Evolutionary conservation across 1,139 yeast species (phyloP).

Genomic region (Arxiozyma slooffiae): DNA sequence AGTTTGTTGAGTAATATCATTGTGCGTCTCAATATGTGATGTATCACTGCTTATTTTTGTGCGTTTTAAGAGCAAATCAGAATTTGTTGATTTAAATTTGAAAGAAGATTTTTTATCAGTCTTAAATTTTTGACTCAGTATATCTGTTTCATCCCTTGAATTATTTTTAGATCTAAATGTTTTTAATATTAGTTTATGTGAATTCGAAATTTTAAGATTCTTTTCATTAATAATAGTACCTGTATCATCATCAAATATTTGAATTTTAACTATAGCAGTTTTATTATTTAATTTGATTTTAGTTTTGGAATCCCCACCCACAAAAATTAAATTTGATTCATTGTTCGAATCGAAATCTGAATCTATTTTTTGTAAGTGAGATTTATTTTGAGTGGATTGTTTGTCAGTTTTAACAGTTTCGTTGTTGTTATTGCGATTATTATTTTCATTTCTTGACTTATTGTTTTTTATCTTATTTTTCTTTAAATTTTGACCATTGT

Average conservation of each 20-base stretch:
- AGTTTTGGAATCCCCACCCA: not conserved
- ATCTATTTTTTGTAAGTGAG: not conserved
- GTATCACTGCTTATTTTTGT: not conserved
- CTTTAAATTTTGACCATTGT: not conserved
- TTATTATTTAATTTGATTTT: not conserved
- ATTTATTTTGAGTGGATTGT: not conserved
- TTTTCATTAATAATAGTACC: not conserved
- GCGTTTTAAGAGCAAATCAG: not conserved
- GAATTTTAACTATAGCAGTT: not conserved
- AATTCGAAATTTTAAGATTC: not conserved
- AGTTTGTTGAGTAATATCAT: too few species aligned
- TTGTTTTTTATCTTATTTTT: not conserved
- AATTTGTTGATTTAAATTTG: not conserved
- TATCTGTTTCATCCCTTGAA: not conserved
- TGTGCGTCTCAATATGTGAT: not conserved
- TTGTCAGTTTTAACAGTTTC: too few species aligned
- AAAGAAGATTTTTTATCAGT: not conserved
- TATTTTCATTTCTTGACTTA: not conserved
- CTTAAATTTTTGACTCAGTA: not conserved
- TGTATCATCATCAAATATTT: not conserved
- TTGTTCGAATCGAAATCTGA: not conserved
- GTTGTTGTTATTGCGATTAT: not conserved
- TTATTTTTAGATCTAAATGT: not conserved
- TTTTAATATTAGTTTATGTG: not conserved
- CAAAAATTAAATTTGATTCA: not conserved